Conservation (phyloP, 2,329 filamentous ascomycete genomes). For the Verticillium albo-atrum region DNA sequence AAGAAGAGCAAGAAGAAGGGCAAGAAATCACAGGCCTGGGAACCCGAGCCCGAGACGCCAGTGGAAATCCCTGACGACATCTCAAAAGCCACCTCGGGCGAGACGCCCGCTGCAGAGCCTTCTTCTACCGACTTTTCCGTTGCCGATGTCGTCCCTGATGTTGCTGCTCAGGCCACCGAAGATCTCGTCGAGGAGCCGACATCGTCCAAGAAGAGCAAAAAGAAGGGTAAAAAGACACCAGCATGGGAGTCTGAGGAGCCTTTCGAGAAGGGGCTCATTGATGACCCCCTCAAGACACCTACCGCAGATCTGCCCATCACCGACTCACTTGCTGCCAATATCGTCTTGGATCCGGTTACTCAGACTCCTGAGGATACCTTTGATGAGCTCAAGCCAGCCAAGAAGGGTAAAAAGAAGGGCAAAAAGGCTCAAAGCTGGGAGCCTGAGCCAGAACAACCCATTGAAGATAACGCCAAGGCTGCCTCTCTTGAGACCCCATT, state of each 20-base stretch:
- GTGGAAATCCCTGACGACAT: background rate
- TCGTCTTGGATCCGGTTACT: background rate
- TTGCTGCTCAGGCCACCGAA: background rate
- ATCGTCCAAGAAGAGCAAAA: conserved; percentile 33
- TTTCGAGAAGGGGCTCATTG: background rate
- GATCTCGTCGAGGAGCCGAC: conserved; percentile 21
- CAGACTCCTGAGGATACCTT: conserved; percentile 6
- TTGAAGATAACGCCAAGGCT: background rate
- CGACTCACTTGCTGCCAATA: background rate
- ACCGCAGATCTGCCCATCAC: background rate
- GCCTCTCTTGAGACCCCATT: conserved; percentile 12
- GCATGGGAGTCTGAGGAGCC: conserved; percentile 2
- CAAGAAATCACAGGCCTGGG: conserved; percentile 8
- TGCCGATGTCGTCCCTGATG: conserved; percentile 2
- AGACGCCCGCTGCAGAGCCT: conserved; percentile 6
- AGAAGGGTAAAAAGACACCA: conserved; percentile 18
- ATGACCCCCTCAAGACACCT: background rate
- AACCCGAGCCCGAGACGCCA: conserved; percentile 1
- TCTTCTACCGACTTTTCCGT: background rate
- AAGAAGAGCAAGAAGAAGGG: conserved; percentile 5
- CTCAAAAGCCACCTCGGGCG: conserved; percentile 6
- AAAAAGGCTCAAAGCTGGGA: background rate
- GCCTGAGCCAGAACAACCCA: background rate
- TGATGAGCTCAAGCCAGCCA: conserved; percentile 2
- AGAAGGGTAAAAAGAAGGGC: conserved; percentile 6